Conservation (phyloP, 257 asterid genomes). For the Ajuga chamaepitys region DNA sequence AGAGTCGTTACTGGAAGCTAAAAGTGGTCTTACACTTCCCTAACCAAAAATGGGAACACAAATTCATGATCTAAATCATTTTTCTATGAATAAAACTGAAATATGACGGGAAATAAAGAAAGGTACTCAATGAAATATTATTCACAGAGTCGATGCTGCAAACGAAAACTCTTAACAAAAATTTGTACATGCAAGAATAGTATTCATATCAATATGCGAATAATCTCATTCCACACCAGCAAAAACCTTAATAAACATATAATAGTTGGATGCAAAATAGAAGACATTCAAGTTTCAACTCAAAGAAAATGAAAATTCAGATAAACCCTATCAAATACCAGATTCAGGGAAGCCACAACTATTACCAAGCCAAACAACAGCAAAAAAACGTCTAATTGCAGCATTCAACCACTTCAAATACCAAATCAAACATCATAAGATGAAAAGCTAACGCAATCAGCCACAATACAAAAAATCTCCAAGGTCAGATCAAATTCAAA, state of each 20-base stretch:
- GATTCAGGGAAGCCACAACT: background rate
- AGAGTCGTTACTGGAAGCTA: background rate
- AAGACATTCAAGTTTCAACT: background rate
- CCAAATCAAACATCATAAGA: background rate
- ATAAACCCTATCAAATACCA: background rate
- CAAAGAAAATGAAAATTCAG: background rate
- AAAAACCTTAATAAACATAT: background rate
- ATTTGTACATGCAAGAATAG: background rate
- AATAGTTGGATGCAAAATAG: background rate
- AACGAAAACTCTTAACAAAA: background rate
- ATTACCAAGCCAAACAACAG: background rate
- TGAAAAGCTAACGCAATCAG: background rate
- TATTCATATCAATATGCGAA: background rate
- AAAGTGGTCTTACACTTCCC: background rate
- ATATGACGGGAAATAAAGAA: background rate
- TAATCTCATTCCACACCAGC: background rate
- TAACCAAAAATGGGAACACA: background rate
- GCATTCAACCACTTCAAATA: background rate
- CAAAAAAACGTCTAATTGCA: background rate
- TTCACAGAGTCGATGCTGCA: background rate
- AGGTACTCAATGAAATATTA: background rate
- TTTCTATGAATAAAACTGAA: background rate
- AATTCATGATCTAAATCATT: background rate
- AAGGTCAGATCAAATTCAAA: conserved; percentile 11
- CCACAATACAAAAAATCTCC: background rate